Conservation (phyloP, 2,329 filamentous ascomycete genomes). For the Sporothrix pseudoabietina region DNA sequence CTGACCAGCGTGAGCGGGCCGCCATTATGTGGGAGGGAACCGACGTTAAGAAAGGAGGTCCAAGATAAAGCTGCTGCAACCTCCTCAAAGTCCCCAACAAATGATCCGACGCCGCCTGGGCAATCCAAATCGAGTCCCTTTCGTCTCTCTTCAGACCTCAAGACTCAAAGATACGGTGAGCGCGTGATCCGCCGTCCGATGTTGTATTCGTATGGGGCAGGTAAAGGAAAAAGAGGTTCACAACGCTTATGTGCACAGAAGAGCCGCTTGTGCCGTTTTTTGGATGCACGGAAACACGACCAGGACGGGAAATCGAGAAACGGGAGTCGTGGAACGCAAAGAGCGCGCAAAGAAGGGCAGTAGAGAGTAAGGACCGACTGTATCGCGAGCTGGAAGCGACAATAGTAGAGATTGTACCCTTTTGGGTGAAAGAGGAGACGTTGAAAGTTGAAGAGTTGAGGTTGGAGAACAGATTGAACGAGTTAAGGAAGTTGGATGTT, state of each 20-base stretch:
- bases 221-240: background rate
- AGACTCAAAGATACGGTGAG: background rate
- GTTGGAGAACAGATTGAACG: conserved; percentile 16
- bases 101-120: background rate
- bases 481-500: conserved; percentile 7
- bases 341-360: background rate
- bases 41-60: background rate
- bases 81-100: background rate
- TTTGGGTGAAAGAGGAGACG: background rate
- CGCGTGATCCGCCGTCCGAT: conserved; percentile 3
- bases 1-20: conserved; percentile 16
- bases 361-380: background rate
- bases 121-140: background rate
- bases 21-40: background rate
- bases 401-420: background rate
- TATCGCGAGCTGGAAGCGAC: background rate
- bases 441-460: conserved; percentile 1
- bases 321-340: background rate
- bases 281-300: background rate
- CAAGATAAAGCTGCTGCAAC: background rate
- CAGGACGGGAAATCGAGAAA: background rate
- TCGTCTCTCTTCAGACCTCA: background rate
- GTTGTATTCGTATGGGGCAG: background rate
- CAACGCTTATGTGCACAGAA: background rate
- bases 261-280: background rate